A percentile compares a stretch with the other conserved stretches of the same genome.
These are phyloP conservation scores for Pseudocercospora cruenta DNA, from an alignment of 2,329 filamentous ascomycete species.

Conservation along the genomic window DNA sequence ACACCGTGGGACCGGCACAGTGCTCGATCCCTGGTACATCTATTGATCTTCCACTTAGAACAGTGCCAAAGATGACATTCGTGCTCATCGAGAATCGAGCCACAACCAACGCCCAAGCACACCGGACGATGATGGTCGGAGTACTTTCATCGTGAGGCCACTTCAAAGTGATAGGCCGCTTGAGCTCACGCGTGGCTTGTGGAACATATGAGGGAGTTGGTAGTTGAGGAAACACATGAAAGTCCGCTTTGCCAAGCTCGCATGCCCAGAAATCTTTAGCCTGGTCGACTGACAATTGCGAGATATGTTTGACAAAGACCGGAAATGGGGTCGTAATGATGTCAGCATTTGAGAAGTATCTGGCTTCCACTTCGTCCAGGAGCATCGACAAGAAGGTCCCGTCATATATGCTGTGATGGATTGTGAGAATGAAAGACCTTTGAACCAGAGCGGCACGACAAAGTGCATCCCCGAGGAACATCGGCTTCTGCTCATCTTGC, in stretches of 20 bases:
- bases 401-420: slow-evolving; percentile 47
- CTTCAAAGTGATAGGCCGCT: background rate
- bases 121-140: background rate
- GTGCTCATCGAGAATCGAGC: slow-evolving; percentile 7
- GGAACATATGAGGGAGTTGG: background rate
- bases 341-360: background rate
- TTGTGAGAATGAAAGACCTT: slow-evolving; percentile 24
- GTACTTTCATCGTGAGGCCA: slow-evolving; percentile 7
- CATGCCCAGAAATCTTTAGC: slow-evolving; percentile 6
- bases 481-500: slow-evolving; percentile 39
- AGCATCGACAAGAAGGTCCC: slow-evolving; percentile 44
- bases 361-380: slow-evolving; percentile 33
- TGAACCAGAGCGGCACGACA: slow-evolving; percentile 42
- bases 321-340: background rate
- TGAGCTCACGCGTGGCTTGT: slow-evolving; percentile 4
- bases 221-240: slow-evolving; percentile 3
- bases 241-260: background rate
- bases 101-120: slow-evolving; percentile 19
- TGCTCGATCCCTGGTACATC: background rate
- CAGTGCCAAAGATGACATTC: slow-evolving; percentile 19
- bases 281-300: background rate
- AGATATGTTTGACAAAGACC: background rate
- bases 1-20: slow-evolving; percentile 17
- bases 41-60: slow-evolving; percentile 16
- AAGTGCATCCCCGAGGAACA: slow-evolving; percentile 52